Percentiles rank a stretch among this genome's conserved stretches.
Evolutionary conservation across 805 yeast genomes (phyloP).

Genomic region (Metschnikowia cubensis): DNA sequence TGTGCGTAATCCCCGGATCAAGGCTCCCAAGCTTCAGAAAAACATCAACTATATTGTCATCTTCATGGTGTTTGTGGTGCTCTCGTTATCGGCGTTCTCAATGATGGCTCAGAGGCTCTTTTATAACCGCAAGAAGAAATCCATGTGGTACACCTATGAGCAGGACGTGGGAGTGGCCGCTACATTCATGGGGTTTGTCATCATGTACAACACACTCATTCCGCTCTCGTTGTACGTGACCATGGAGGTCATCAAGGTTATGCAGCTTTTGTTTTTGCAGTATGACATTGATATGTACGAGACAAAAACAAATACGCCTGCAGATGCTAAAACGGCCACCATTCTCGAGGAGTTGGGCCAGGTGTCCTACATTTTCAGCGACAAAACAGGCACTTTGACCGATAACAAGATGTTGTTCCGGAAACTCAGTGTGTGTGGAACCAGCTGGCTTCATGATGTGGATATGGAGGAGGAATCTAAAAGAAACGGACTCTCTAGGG

Average conservation of each 20-base stretch:
- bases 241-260: constrained; percentile 89
- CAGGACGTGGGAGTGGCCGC: constrained; percentile 83
- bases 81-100: constrained; percentile 70
- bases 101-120: constrained; percentile 70
- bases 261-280: constrained; percentile 77
- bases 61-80: constrained; percentile 83
- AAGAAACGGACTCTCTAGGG: neutral
- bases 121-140: constrained; percentile 37
- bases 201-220: constrained; percentile 95
- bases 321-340: constrained; percentile 93
- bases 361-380: constrained; percentile 90
- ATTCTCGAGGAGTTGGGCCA: constrained; percentile 96
- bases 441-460: constrained; percentile 81
- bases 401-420: constrained; percentile 92
- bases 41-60: constrained; percentile 78
- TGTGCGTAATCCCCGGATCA: constrained; percentile 79
- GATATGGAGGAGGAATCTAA: constrained; percentile 27
- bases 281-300: constrained; percentile 96
- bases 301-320: constrained; percentile 76
- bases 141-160: constrained; percentile 67
- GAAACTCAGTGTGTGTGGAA: constrained; percentile 82
- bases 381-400: constrained; percentile 95
- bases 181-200: constrained; percentile 90
- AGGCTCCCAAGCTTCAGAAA: constrained; percentile 87
- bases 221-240: constrained; percentile 94